A percentile compares a stretch with the other conserved stretches of the same genome.
These are phyloP conservation scores for Colletotrichum gloeosporioides DNA, from an alignment of 2,329 filamentous ascomycete genomes.

Conservation along the genomic window DNA sequence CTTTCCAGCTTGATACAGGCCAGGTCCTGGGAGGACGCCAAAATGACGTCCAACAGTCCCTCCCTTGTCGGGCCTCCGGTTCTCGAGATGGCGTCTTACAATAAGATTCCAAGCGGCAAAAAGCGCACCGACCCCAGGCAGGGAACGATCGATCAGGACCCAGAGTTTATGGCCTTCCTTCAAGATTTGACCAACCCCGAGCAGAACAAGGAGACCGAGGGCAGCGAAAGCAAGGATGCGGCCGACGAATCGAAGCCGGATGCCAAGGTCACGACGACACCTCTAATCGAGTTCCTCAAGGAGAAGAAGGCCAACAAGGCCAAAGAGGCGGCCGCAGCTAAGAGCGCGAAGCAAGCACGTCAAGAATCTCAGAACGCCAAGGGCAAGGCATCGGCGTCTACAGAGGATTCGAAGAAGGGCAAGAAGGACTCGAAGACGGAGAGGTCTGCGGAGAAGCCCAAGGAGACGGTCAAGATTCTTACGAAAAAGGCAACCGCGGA, in stretches of 20 bases:
- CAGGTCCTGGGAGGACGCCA: conserved; percentile 80
- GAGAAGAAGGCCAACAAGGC: conserved; percentile 86
- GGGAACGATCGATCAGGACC: conserved; percentile 95
- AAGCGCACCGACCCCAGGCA: conserved; percentile 82
- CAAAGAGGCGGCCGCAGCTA: conserved; percentile 61
- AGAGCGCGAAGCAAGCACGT: conserved; percentile 60
- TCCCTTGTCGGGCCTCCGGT: conserved; percentile 79
- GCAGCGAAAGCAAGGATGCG: conserved; percentile 46
- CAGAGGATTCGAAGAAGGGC: conserved; percentile 55
- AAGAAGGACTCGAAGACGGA: conserved; percentile 66
- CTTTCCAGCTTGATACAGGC: conserved; percentile 75
- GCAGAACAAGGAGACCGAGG: conserved; percentile 52
- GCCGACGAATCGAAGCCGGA: conserved; percentile 56
- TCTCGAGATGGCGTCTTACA: conserved; percentile 83
- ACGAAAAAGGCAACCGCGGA: conserved; percentile 63
- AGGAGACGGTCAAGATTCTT: conserved; percentile 67
- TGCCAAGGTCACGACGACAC: conserved; percentile 77
- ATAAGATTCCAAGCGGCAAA: conserved; percentile 78
- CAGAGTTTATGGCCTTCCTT: conserved; percentile 93
- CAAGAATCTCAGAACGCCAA: conserved; percentile 60
- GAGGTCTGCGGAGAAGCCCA: conserved; percentile 55
- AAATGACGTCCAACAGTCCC: conserved; percentile 73
- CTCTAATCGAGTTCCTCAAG: conserved; percentile 85
- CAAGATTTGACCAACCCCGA: conserved; percentile 80
- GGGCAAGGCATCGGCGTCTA: conserved; percentile 40